A percentile compares a stretch with the other conserved stretches of the same genome.
Conservation (phyloP, 305 asterid species). For the Ajuga reptans region DNA sequence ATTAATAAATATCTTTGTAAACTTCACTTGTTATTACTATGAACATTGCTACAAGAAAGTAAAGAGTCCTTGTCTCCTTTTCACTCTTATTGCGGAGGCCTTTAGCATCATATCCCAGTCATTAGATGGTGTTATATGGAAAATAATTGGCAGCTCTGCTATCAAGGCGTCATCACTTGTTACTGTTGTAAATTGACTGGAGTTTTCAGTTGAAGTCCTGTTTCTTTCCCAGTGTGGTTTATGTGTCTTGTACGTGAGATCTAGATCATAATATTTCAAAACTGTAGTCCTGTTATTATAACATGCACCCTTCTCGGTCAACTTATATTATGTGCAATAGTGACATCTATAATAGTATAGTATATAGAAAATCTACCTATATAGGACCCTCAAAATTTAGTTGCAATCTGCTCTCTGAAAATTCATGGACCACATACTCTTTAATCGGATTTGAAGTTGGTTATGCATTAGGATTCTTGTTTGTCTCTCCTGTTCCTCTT, state of each 20-base stretch:
- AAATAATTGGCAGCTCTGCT: background rate
- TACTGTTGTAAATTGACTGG: no score
- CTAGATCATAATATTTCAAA: no score
- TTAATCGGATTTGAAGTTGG: background rate
- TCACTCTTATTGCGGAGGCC: background rate
- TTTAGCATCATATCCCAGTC: background rate
- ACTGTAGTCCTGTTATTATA: background rate
- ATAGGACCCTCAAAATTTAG: background rate
- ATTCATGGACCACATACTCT: background rate
- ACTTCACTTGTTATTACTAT: background rate
- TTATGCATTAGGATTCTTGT: background rate
- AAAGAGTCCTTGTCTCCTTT: background rate
- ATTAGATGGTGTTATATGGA: background rate
- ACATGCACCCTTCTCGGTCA: background rate
- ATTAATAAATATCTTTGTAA: background rate
- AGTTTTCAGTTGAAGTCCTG: background rate
- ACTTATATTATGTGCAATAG: background rate
- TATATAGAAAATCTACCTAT: background rate
- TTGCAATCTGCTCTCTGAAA: background rate
- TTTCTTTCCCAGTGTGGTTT: background rate
- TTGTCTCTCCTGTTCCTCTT: background rate
- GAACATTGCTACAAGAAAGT: background rate
- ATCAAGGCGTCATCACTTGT: background rate
- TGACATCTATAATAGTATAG: background rate
- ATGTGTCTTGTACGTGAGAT: background rate